phyloP scores from a whole-genome alignment of 192 early-diverging fungal species.

The Entomortierella beljakovae region DNA sequence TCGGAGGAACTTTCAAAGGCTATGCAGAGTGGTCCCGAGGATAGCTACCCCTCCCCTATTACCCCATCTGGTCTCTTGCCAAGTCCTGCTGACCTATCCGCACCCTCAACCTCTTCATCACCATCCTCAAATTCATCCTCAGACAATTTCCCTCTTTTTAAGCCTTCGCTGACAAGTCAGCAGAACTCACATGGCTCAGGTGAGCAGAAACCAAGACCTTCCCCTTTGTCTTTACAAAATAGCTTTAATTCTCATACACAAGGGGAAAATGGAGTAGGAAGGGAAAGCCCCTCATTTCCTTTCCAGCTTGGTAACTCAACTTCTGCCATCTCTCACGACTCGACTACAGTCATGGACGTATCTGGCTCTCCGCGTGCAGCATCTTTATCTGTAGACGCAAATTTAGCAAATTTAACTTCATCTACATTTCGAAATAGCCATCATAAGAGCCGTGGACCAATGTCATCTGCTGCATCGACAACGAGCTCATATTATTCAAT shows the following conservation, averaged over 20 bases:
- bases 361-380: slow-evolving; percentile 20
- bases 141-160: slow-evolving; percentile 39
- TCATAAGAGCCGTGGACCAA: background rate
- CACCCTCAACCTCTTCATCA: slow-evolving; percentile 24
- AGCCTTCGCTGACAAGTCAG: slow-evolving; percentile 13
- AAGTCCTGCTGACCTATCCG: slow-evolving; percentile 39
- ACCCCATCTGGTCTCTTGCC: slow-evolving; percentile 26
- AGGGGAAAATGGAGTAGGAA: background rate
- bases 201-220: slow-evolving; percentile 16
- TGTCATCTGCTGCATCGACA: slow-evolving; percentile 29
- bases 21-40: slow-evolving; percentile 13
- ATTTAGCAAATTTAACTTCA: slow-evolving; percentile 2
- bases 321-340: slow-evolving; percentile 17
- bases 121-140: slow-evolving; percentile 14
- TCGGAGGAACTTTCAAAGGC: slow-evolving; percentile 49
- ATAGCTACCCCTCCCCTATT: slow-evolving; percentile 22
- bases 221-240: slow-evolving; percentile 27
- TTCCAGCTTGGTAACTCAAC: slow-evolving; percentile 21
- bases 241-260: background rate
- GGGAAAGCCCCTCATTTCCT: slow-evolving; percentile 5
- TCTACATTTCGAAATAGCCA: background rate
- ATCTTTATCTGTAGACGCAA: slow-evolving; percentile 8
- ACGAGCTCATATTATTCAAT: slow-evolving; percentile 26
- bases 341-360: slow-evolving; percentile 16
- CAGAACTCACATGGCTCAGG: slow-evolving; percentile 1